phyloP scores from a whole-genome alignment of 1,139 yeast species.

The Protomyces macrosporus region DNA sequence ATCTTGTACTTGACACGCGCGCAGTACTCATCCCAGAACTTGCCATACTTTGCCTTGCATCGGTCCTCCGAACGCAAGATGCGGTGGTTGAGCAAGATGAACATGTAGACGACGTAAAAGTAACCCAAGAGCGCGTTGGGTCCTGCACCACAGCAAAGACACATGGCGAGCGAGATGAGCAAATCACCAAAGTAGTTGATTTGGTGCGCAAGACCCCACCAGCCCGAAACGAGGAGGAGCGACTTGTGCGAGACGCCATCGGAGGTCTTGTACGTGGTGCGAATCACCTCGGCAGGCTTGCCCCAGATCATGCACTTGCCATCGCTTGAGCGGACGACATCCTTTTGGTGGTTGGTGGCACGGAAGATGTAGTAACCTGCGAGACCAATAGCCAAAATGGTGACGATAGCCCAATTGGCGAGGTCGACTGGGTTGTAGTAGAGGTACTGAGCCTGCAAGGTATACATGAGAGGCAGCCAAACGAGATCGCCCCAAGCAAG shows the following conservation, averaged over 20 bases:
- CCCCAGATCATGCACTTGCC: conserved; percentile 59
- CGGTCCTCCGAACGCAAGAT: conserved; percentile 86
- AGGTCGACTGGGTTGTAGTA: conserved; percentile 59
- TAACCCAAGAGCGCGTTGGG: conserved; percentile 69
- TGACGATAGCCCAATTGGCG: conserved; percentile 42
- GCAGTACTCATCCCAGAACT: conserved; percentile 79
- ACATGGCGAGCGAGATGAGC: conserved; percentile 87
- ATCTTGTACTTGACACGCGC: conserved; percentile 78
- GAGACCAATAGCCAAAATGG: conserved; percentile 46
- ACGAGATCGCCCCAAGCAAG: conserved; percentile 88
- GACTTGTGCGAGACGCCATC: conserved; percentile 47
- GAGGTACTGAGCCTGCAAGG: conserved; percentile 76
- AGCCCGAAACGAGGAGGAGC: conserved; percentile 77
- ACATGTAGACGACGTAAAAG: conserved; percentile 80
- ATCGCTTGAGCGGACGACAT: conserved; percentile 57
- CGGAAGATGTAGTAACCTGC: conserved; percentile 79
- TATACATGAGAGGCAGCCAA: conserved; percentile 85
- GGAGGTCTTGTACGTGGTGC: conserved; percentile 11
- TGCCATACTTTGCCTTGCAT: conserved; percentile 78
- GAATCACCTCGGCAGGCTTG: conserved; percentile 27
- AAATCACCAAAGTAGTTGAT: conserved; percentile 94
- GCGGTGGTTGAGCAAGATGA: conserved; percentile 73
- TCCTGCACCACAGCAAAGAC: conserved; percentile 77
- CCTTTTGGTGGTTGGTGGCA: conserved; percentile 76
- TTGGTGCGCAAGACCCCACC: conserved; percentile 95